Evolutionary conservation across 768 basidiomycete species (phyloP), one percentile per base, ranked within the genome.

Genomic region (Psilocybe subaeruginosa): DNA sequence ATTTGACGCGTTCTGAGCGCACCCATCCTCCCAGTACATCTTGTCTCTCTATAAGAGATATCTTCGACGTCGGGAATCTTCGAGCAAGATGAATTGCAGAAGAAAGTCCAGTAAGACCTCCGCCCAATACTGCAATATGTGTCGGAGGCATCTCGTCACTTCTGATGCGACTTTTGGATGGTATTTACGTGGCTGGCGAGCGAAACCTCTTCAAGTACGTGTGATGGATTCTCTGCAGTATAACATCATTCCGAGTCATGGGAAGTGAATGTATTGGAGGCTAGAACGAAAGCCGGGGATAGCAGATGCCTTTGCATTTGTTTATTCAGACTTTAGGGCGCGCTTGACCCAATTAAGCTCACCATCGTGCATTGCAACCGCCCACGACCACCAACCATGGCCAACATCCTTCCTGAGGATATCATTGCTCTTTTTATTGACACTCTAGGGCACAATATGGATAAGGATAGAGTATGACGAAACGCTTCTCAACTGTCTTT

Each of bases 21-120:
- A 94, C 83, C 96, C 95, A 98, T n/a, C 97, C 97, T 11, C 97
- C 97, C 4, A 90, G 72, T 2, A 85, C 78, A 0, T 73, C 52
- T 7, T 84, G 75, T 63, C 80, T 84, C 66, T 98, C 95, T 29
- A 96, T 64, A 11, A 99, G 68, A 1, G 86, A 83, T 60, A 97
- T 84, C 8, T 74, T 77, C 0, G 83, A 66, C 8, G 72, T 65
- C 0, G 90, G 88, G 64, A 91, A 89, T 5, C 82, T 80, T 56
- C 88, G 77, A 8, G 91, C 78, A 7, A 94, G 84, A 71, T 93
- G 85, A 71, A 89, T 93, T 3, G 94, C 91, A 14, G 92, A 83
- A 0, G 92, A 88, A 9, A 96, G 83, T 14, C 95, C 95, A 0
- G 90, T 83, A 33, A 96, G 77, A 7, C 94, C 94, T 2, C 90